phyloP scores from a whole-genome alignment of 352 stramenopile genomes.

The Pythium angustatum region DNA sequence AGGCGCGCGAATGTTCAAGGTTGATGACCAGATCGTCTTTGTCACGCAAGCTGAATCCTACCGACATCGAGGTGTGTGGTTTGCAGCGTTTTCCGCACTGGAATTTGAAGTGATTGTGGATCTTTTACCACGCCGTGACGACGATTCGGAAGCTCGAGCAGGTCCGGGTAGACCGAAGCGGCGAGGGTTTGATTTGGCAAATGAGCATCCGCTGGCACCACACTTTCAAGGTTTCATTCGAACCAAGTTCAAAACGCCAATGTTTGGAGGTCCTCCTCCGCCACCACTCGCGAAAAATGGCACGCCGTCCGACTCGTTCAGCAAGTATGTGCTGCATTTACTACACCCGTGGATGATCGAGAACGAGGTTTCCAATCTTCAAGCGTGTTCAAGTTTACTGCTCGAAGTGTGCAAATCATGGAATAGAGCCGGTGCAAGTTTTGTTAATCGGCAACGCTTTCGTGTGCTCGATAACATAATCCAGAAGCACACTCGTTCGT shows the following conservation, averaged over 20 bases:
- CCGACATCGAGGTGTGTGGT: neutral
- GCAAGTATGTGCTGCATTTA: constrained; percentile 1
- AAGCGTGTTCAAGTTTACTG: too few relatives aligned
- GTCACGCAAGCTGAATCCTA: constrained; percentile 1
- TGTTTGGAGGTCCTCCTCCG: constrained; percentile 22
- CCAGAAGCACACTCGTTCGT: constrained; percentile 17
- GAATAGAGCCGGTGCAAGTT: neutral
- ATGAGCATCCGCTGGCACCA: constrained; percentile 1
- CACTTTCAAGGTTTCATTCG: constrained; percentile 27
- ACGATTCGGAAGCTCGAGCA: neutral
- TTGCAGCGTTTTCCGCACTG: neutral
- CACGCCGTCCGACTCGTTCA: constrained; percentile 3
- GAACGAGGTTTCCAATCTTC: too few relatives aligned
- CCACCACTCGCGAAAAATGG: constrained; percentile 5
- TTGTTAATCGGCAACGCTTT: constrained; percentile 11
- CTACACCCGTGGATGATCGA: neutral
- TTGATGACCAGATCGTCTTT: neutral
- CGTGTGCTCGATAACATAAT: constrained; percentile 16
- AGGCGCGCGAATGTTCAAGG: constrained; percentile 1
- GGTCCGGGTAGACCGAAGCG: neutral
- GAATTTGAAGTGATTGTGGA: neutral
- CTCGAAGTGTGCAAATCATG: neutral
- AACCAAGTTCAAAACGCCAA: too few relatives aligned
- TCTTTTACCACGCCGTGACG: too few relatives aligned
- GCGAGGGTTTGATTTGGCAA: neutral